phyloP scores from a whole-genome alignment of 176 grass and related monocot genomes.

The Aechmea fasciata region DNA sequence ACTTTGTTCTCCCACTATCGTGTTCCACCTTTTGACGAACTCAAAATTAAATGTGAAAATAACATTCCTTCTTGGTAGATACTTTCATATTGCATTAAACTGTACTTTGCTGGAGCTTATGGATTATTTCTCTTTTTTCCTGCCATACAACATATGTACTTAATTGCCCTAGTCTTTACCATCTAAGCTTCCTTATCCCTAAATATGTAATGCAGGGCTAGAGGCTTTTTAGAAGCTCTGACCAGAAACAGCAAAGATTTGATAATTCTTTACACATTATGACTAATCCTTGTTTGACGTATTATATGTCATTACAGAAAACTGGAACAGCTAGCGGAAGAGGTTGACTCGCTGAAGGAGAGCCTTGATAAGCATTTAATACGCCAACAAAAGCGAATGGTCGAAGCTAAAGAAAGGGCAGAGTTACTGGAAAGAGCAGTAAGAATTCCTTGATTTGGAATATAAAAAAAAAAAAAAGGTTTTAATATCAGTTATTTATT shows the following conservation, averaged over 20 bases:
- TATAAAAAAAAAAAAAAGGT: no score
- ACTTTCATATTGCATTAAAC: background rate
- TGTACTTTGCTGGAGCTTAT: background rate
- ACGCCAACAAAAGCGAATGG: constrained; percentile 62
- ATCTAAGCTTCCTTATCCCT: background rate
- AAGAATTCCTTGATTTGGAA: constrained; percentile 20
- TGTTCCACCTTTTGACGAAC: background rate
- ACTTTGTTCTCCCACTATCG: background rate
- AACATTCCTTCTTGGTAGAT: background rate
- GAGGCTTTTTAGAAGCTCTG: background rate
- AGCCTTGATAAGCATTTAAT: constrained; percentile 56
- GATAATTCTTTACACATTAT: background rate
- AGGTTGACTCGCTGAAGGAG: constrained; percentile 80
- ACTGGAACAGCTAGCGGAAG: constrained; percentile 77
- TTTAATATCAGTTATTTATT: no score
- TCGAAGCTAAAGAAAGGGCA: constrained; percentile 78
- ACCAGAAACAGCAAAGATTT: constrained; percentile 12
- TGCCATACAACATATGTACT: background rate
- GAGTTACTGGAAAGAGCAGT: constrained; percentile 77
- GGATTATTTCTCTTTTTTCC: background rate
- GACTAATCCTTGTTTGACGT: background rate
- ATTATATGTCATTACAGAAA: constrained; percentile 49
- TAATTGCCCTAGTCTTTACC: background rate
- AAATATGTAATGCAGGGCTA: background rate
- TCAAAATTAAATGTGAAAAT: background rate